Evolutionary conservation across 2,329 filamentous ascomycete species (phyloP), one percentile per base, ranked within the genome.

Genomic region (Dactylellina drechsleri): DNA sequence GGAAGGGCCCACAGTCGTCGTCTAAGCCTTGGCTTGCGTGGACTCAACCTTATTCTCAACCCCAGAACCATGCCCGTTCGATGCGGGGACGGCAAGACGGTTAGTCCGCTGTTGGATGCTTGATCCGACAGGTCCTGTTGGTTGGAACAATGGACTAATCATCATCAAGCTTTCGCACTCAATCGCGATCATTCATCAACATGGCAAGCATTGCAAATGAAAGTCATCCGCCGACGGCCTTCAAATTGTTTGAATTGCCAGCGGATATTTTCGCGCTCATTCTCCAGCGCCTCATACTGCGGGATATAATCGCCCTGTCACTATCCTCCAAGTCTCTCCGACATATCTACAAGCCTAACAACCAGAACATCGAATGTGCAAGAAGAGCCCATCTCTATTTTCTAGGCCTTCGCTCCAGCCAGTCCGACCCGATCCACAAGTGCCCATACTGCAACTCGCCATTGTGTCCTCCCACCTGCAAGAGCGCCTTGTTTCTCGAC

Each of bases 1-100:
- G 26, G 26, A 49, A 58, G 54, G 64, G 54, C 43, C 64, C 4
- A 23, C 31, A 10, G 54, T 67, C 54, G 64, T 67, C 64, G 64
- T 67, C 64, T 67, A 67, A 67, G 54, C 45, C 64, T 58, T 67
- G 57, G 53, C 53, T 66, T 67, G 64, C 64, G 64, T 57, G 45
- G 20, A n/a, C 43, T 58, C 45, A 67, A 67, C 64, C 54, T 67
- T 67, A 67, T 60, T 60, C 54, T 53, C 5, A 7, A 67, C 45
- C 54, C 54, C 36, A 53, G 64, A 66, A 36, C 61, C 61, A 28
- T 43, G 52, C 43, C 40, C 36, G 4, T 54, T n/a, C 52, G 8
- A 52, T 53, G 47, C 49, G 18, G 26, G 8, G 5, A n/a, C 43
- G 15, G 43, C 43, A 15, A 18, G 16, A 47, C 13, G 43, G 43